Percentiles rank a stretch among this genome's conserved stretches.
phyloP scores from a whole-genome alignment of 176 grass and related monocot genomes.

The Otatea glauca region DNA sequence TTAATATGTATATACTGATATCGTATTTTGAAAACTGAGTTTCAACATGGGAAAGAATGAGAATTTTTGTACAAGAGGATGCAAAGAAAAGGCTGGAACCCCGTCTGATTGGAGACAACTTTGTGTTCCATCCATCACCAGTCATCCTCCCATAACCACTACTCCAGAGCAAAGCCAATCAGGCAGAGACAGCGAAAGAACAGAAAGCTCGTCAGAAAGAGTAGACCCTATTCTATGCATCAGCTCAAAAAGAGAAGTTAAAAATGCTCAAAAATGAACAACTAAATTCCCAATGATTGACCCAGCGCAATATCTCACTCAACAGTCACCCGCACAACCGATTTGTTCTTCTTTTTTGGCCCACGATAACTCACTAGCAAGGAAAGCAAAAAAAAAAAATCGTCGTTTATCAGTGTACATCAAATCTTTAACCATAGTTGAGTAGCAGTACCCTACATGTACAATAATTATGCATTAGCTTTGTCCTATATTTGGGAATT shows the following conservation, averaged over 20 bases:
- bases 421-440: neutral
- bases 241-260: neutral
- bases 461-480: neutral
- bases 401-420: neutral
- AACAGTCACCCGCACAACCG: neutral
- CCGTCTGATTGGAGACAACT: conserved; percentile 27
- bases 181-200: conserved; percentile 37
- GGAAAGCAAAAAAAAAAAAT: neutral
- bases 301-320: neutral
- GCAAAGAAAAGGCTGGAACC: neutral
- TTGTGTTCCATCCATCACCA: conserved; percentile 43
- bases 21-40: neutral
- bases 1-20: neutral
- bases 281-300: conserved; percentile 20
- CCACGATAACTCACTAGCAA: neutral
- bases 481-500: neutral
- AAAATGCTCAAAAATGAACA: conserved; percentile 2
- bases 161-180: conserved; percentile 40
- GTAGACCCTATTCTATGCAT: neutral
- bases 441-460: neutral
- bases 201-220: neutral
- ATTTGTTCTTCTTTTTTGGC: neutral
- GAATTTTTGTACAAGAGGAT: neutral
- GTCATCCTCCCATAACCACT: conserved; percentile 40
- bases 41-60: neutral